These are phyloP conservation scores for Cercophora samala DNA, from an alignment of 495 filamentous ascomycete genomes.

Conservation along the genomic window DNA sequence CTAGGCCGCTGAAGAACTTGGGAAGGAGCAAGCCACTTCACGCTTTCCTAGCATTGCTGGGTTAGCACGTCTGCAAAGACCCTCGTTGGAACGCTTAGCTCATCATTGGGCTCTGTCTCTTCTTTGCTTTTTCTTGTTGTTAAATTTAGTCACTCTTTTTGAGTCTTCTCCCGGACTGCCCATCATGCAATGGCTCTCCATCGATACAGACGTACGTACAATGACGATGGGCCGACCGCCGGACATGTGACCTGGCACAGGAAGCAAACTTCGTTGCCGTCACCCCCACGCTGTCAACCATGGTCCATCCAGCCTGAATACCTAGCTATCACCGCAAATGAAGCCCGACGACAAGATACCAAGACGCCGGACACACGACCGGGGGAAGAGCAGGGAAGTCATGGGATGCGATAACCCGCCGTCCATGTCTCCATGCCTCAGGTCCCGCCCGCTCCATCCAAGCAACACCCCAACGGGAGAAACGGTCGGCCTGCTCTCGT, in stretches of 20 bases:
- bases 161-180: too few species aligned
- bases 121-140: not conserved
- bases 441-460: not conserved
- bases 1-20: not conserved
- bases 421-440: not conserved
- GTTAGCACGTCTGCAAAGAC: not conserved
- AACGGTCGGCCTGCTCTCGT: not conserved
- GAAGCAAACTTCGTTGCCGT: not conserved
- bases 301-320: not conserved
- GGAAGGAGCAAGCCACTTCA: not conserved
- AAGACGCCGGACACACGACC: not conserved
- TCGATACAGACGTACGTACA: not conserved
- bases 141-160: not conserved
- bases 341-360: not conserved
- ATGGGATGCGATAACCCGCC: not conserved
- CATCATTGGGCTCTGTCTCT: not conserved
- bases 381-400: not conserved
- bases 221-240: not conserved
- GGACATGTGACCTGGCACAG: not conserved
- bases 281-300: not conserved
- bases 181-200: not conserved
- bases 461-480: not conserved
- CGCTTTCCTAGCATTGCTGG: not conserved
- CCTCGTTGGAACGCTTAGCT: not conserved
- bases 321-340: not conserved